phyloP scores from a whole-genome alignment of 352 stramenopile genomes.

The Pythium diclinum region DNA sequence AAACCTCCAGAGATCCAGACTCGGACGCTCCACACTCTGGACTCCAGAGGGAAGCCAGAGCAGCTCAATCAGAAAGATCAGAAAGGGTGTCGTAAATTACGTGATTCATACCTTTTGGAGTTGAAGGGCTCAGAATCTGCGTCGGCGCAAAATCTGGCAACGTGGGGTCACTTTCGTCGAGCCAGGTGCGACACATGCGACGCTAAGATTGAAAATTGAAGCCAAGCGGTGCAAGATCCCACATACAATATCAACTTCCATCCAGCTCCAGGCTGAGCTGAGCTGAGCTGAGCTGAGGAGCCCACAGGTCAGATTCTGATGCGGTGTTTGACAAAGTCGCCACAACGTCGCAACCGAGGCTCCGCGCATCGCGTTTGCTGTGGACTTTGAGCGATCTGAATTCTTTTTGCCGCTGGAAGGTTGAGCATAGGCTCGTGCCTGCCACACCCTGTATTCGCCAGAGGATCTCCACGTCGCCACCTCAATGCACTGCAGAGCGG shows the following conservation, averaged over 20 bases:
- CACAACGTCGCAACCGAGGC: neutral
- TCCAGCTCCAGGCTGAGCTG: neutral
- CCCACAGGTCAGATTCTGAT: neutral
- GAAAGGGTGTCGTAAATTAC: neutral
- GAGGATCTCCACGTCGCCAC: too few relatives aligned
- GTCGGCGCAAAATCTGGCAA: neutral
- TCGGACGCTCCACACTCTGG: neutral
- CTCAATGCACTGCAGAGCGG: too few relatives aligned
- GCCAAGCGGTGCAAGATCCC: neutral
- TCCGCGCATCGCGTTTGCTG: neutral
- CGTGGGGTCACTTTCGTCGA: neutral
- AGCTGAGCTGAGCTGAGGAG: too few relatives aligned
- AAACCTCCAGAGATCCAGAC: slow-evolving; percentile 12
- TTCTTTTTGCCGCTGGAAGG: neutral
- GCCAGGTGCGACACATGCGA: neutral
- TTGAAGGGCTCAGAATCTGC: neutral
- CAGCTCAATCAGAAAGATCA: neutral
- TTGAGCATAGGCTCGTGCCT: neutral
- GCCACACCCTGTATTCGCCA: too few relatives aligned
- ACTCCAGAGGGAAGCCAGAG: neutral
- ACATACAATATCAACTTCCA: neutral
- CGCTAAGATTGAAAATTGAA: neutral
- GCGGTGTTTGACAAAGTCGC: neutral
- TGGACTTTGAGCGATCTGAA: slow-evolving; percentile 1
- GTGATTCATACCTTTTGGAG: neutral